A percentile compares a stretch with the other conserved stretches of the same genome.
Evolutionary conservation across 2,329 filamentous ascomycete genomes (phyloP).

Genomic region (Bipolaris gigantea): DNA sequence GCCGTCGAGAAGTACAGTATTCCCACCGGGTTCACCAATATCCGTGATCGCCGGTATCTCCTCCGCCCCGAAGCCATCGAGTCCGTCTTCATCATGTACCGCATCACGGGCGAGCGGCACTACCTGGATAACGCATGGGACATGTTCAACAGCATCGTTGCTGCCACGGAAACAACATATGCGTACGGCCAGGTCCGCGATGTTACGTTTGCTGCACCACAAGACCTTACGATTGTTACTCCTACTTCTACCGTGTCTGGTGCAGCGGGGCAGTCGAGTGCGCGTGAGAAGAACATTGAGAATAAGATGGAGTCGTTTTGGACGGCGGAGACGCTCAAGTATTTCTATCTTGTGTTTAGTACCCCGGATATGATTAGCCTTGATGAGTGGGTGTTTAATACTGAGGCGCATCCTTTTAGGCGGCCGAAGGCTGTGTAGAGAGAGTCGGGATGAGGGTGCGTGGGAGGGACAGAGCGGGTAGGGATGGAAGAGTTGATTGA

Average conservation of each 20-base stretch:
- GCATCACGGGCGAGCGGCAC: slow-evolving; percentile 57
- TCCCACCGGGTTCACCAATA: slow-evolving; percentile 45
- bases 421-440: slow-evolving; percentile 22
- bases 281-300: slow-evolving; percentile 26
- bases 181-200: slow-evolving; percentile 52
- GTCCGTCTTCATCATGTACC: slow-evolving; percentile 62
- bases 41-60: slow-evolving; percentile 50
- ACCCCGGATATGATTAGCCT: slow-evolving; percentile 48
- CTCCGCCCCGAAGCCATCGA: slow-evolving; percentile 62
- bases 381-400: slow-evolving; percentile 56
- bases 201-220: slow-evolving; percentile 36
- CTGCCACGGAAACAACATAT: slow-evolving; percentile 44
- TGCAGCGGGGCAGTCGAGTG: neutral
- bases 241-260: neutral
- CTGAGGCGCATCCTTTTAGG: slow-evolving; percentile 54
- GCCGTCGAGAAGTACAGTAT: slow-evolving; percentile 29
- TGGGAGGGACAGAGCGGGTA: neutral
- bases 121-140: slow-evolving; percentile 51
- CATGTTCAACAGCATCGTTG: slow-evolving; percentile 51
- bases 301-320: slow-evolving; percentile 51
- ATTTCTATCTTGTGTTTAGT: slow-evolving; percentile 54
- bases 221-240: neutral
- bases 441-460: neutral
- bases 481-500: neutral
- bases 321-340: slow-evolving; percentile 55